Evolutionary conservation across 768 basidiomycete species (phyloP), one percentile per base, ranked within the genome.

Genomic region (Suillus bovinus): DNA sequence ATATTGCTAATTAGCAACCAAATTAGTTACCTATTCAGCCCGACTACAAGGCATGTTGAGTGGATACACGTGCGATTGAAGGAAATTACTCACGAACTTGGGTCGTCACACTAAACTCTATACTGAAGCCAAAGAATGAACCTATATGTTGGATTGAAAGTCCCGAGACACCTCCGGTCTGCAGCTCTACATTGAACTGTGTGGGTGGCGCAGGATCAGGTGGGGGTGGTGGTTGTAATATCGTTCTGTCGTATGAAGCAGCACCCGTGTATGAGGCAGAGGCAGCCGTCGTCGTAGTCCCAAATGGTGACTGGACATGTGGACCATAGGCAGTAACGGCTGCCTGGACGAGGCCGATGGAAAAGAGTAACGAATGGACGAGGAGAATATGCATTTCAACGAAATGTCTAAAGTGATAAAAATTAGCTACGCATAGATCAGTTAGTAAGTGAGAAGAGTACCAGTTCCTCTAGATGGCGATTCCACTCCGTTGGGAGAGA

Each of bases 101-200:
- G 61, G 82, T 84, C 8, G 86, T 80, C 9, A 91, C 85, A 44
- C 89, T 89, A 79, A 90, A 81, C 73, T 93, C 90, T 44, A 93
- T 81, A 4, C 87, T 89, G 70, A 92, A 91, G 5, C 89, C 90
- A 60, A 86, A 81, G 68, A 91, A 91, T 20, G 84, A 80, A 22
- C 85, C 87, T 20, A 71, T 69, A 59, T 79, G 77, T 4, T 72
- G 70, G 55, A 81, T 80, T 2, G 80, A 79, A 39, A 86, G 65
- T 7, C 73, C 75, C 6, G 63, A 57, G 53, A 76, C 31, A 13
- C 36, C 65, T 49, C 63, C 69, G 1, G 59, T 67, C 62, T 77
- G 72, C 22, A 87, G 73, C 59, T 79, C 74, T 1, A 88, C 64
- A 14, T 72, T 72, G 65, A 86, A 86, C 34, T 78, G 71, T 1